A percentile compares a stretch with the other conserved stretches of the same genome.
phyloP scores from a whole-genome alignment of 2,329 filamentous ascomycete species.

The Magnaporthales sp. region DNA sequence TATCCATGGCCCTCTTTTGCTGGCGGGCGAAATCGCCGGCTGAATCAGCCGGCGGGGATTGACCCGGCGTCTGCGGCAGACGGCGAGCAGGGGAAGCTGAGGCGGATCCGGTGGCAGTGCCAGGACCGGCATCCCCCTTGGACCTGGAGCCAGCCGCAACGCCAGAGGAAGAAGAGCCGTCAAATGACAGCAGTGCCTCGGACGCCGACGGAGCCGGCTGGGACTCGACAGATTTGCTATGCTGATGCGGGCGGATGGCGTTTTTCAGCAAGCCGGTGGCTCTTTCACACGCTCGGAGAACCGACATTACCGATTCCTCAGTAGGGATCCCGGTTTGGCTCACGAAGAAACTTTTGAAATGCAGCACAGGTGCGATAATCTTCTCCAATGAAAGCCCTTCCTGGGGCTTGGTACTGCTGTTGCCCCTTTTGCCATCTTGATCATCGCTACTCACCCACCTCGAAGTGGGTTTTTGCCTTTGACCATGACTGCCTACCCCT shows the following conservation, averaged over 20 bases:
- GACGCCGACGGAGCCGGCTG: constrained; percentile 40
- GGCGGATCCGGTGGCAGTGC: background rate
- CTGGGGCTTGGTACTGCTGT: constrained; percentile 1
- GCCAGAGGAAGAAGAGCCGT: constrained; percentile 5
- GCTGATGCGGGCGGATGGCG: constrained; percentile 30
- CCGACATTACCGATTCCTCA: constrained; percentile 31
- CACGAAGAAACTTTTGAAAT: constrained; percentile 33
- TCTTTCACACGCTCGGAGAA: constrained; percentile 34
- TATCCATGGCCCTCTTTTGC: constrained; percentile 36
- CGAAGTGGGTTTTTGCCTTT: constrained; percentile 7
- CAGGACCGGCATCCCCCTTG: background rate
- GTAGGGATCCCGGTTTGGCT: constrained; percentile 35
- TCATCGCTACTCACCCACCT: background rate
- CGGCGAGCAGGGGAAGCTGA: background rate
- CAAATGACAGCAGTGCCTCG: constrained; percentile 39
- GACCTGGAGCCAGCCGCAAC: background rate
- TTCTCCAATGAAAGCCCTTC: constrained; percentile 26
- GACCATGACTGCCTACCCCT: background rate
- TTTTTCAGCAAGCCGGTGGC: constrained; percentile 27
- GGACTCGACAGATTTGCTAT: constrained; percentile 25
- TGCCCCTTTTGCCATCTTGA: constrained; percentile 2
- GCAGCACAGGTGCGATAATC: constrained; percentile 31
- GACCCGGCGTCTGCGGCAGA: constrained; percentile 5
- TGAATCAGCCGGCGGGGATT: constrained; percentile 4
- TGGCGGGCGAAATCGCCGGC: constrained; percentile 11